Conservation (phyloP, 176 grass and related monocot species). For the Triticum urartu region DNA sequence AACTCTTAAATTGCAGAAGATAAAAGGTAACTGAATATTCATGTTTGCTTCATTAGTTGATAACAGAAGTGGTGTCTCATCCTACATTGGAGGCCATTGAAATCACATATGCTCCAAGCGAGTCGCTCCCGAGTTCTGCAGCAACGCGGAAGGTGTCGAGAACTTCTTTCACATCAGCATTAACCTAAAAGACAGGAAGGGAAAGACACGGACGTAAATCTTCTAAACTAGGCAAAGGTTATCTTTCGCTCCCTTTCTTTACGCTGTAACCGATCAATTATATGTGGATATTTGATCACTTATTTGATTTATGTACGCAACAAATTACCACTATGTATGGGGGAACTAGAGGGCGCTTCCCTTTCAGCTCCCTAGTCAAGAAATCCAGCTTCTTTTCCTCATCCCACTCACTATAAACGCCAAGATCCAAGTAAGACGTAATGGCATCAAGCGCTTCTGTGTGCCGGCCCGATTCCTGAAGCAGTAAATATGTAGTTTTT, state of each 20-base stretch:
- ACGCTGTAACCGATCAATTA: no score
- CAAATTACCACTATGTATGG: conserved; percentile 60
- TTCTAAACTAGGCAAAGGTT: not conserved
- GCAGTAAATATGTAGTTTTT: not conserved
- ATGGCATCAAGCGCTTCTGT: conserved; percentile 83
- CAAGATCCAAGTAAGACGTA: conserved; percentile 82
- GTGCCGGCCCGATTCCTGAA: conserved; percentile 78
- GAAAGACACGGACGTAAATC: conserved; percentile 14
- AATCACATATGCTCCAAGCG: conserved; percentile 93
- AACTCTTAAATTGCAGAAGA: not conserved
- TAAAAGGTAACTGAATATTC: not conserved
- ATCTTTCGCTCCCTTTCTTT: not conserved
- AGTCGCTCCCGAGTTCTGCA: conserved; percentile 79
- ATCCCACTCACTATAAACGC: conserved; percentile 84
- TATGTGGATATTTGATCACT: not conserved
- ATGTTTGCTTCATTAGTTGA: not conserved
- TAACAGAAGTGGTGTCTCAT: not conserved
- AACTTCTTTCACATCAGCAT: conserved; percentile 83
- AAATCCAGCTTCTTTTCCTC: conserved; percentile 86
- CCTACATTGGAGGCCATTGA: conserved; percentile 98
- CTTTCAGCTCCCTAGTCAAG: conserved; percentile 85
- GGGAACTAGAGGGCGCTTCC: conserved; percentile 84
- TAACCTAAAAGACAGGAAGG: conserved; percentile 45
- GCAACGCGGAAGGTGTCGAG: conserved; percentile 84
- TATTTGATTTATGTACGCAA: not conserved